phyloP scores from a whole-genome alignment of 2,329 filamentous ascomycete genomes.

The Elsinoe australis region DNA sequence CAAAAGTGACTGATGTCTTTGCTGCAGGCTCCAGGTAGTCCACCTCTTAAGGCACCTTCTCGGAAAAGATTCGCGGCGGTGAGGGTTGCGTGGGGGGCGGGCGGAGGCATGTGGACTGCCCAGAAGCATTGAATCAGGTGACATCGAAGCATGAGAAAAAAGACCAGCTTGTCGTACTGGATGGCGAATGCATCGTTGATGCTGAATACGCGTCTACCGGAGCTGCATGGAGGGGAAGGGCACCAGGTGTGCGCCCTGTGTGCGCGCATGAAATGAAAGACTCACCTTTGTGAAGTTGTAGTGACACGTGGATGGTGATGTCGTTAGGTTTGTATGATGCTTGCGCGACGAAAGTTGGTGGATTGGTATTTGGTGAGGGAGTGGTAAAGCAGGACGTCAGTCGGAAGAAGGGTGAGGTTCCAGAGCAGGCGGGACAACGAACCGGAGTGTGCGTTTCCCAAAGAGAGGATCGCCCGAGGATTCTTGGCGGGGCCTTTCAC shows the following conservation, averaged over 20 bases:
- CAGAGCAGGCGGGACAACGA: background rate
- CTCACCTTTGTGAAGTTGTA: background rate
- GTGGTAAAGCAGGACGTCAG: background rate
- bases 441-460: background rate
- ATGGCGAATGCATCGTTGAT: background rate
- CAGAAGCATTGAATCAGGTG: background rate
- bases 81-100: no score
- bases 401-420: conserved; percentile 12
- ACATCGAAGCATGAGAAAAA: background rate
- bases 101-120: no score
- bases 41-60: no score
- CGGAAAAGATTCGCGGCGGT: no score
- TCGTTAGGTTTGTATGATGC: conserved; percentile 1
- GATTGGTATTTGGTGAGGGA: conserved; percentile 4
- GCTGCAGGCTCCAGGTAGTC: no score
- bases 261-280: conserved; percentile 2
- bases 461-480: conserved; percentile 6
- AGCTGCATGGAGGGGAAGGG: conserved; percentile 6
- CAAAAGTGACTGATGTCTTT: no score
- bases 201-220: conserved; percentile 1
- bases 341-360: no score
- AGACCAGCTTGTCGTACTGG: background rate
- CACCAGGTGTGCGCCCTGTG: background rate
- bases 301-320: conserved; percentile 11
- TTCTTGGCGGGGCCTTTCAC: background rate